Base-by-base conservation (phyloP, 805 yeast species). In the Debaryomyces prosopidis region DNA sequence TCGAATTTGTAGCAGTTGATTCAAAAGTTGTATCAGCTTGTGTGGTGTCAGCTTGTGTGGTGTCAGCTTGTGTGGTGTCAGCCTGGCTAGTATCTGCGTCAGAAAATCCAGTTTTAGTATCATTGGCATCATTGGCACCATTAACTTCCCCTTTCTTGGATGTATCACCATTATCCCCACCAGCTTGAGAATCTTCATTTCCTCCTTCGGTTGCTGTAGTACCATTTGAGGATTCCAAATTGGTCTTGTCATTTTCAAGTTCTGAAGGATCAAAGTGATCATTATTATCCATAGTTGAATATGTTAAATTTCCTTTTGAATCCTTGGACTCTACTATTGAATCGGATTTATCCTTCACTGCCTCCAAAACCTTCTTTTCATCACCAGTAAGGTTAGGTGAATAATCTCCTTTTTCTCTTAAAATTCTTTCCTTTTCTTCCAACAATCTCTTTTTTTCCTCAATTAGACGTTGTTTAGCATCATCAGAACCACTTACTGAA, bases 271-370 rank as follows among this genome's bases (percentile, higher is more conserved):
- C 47, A 40, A 67, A 54, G 48, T 74, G 79, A 30, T 51, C 46
- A 49, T 64, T 65, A 48, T 63, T 55, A 46, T 75, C 79, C 37
- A 75, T 73, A 12, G 75, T 70, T 7, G 64, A 52, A 34, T 44
- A 54, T 3, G 44, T 43, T 11, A 44, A 43, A 17, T 46, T 47
- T 16, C 54, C 55, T 34, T 40, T 20, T 28, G 36, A 44, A 35
- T 46, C 50, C 38, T 50, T 51, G 10, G 51, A 33, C 7, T 34
- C 33, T 28, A 61, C 56, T 35, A 71, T 57, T 16, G 57, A 52
- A 42, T 63, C 69, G 33, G 49, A 38, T 8, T 44, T 30, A 30
- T 56, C 60, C 43, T 55, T 61, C n/a, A 58, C 50, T 7, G 52
- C 42, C 17, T 53, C 48, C 39, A 61, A 55, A 1, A 39, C 50